phyloP scores from a whole-genome alignment of 371 early-diverging fungal genomes.

The Mortierella polycephala region DNA sequence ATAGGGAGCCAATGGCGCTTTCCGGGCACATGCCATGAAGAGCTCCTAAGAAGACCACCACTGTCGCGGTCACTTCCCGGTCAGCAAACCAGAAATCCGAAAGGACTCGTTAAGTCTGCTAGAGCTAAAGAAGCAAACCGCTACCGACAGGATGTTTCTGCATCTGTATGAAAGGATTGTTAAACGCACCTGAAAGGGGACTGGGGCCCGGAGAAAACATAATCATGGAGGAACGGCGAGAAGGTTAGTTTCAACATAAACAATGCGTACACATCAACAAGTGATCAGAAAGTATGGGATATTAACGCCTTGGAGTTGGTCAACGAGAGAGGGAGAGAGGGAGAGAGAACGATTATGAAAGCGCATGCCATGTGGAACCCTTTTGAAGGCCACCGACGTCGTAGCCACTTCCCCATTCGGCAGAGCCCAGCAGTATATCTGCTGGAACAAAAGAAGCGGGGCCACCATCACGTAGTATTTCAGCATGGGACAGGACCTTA shows the following conservation, averaged over 20 bases:
- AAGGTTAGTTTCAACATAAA: not conserved
- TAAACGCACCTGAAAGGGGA: not conserved
- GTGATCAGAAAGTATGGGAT: not conserved
- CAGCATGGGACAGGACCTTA: too few species aligned
- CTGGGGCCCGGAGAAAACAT: not conserved
- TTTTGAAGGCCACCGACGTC: too few species aligned
- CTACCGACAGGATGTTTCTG: constrained; percentile 16
- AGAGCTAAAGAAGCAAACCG: constrained; percentile 23
- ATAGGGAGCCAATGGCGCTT: constrained; percentile 21
- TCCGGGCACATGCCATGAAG: constrained; percentile 13
- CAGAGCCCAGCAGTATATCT: too few species aligned
- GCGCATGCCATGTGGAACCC: too few species aligned
- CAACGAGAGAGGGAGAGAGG: constrained; percentile 2
- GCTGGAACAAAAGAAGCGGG: too few species aligned
- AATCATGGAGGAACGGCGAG: not conserved
- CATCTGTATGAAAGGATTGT: constrained; percentile 7
- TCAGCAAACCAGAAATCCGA: constrained; percentile 24
- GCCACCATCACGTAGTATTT: too few species aligned
- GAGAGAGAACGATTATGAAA: too few species aligned
- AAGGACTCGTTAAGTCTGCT: constrained; percentile 20
- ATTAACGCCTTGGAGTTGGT: constrained; percentile 1
- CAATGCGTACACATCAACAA: not conserved
- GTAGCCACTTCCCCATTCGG: too few species aligned
- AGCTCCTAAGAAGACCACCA: constrained; percentile 16
- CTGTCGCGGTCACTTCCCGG: constrained; percentile 18